These are phyloP conservation scores for Backusella circina DNA, from an alignment of 192 early-diverging fungal genomes.

Conservation along the genomic window DNA sequence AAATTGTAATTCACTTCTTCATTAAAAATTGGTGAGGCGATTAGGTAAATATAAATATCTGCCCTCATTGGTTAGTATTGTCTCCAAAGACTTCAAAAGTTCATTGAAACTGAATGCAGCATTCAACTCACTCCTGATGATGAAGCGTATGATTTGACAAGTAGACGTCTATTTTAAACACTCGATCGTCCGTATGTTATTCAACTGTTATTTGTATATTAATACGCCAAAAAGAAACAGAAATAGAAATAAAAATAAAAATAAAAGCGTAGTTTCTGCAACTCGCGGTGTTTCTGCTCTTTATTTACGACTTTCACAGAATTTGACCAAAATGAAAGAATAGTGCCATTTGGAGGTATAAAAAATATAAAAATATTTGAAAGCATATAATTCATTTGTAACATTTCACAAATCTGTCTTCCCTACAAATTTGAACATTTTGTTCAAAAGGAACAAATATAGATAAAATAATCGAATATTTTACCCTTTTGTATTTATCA, in stretches of 20 bases:
- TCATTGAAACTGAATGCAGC: not conserved
- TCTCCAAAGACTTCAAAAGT: not conserved
- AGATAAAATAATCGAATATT: not conserved
- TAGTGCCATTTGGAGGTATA: not conserved
- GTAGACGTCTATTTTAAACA: not conserved
- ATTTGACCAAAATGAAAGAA: not conserved
- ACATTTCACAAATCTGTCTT: not conserved
- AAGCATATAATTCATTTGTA: not conserved
- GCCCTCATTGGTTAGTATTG: not conserved
- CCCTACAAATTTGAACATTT: not conserved
- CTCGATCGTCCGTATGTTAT: not conserved
- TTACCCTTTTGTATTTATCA: not conserved
- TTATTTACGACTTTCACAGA: not conserved
- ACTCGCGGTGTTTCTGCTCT: not conserved
- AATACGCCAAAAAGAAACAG: not conserved
- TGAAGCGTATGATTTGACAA: not conserved
- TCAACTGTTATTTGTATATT: not conserved
- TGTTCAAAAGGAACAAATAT: not conserved
- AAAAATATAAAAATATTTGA: not conserved
- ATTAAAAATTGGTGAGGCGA: not conserved
- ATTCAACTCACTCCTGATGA: not conserved
- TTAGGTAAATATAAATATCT: not conserved
- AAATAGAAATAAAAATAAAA: no score
- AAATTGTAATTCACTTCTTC: not conserved
- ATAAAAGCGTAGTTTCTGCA: not conserved